phyloP scores from a whole-genome alignment of 1,284 basidiomycete genomes.

The Earliella scabrosa region DNA sequence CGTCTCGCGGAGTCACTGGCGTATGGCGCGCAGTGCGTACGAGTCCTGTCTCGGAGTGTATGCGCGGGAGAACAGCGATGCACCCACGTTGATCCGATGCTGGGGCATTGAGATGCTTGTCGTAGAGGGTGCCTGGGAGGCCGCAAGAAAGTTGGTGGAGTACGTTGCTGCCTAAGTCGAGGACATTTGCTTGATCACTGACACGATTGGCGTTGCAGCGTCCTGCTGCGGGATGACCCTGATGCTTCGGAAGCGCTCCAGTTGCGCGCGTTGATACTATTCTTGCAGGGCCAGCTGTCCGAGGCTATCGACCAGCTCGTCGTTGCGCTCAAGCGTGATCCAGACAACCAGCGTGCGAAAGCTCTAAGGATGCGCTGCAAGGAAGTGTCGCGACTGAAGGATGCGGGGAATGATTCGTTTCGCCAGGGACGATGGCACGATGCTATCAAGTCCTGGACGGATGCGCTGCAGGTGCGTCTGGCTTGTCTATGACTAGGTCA shows the following conservation, averaged over 20 bases:
- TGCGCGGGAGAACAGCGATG: conserved; percentile 12
- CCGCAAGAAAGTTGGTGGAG: conserved; percentile 12
- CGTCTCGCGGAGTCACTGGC: conserved; percentile 23
- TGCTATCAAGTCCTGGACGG: conserved; percentile 5
- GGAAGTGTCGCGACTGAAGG: neutral
- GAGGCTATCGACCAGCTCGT: conserved; percentile 8
- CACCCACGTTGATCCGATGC: conserved; percentile 19
- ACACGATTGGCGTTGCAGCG: neutral
- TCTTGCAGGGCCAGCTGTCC: conserved; percentile 15
- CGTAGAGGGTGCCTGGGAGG: conserved; percentile 19
- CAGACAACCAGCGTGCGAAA: conserved; percentile 16
- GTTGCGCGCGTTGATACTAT: conserved; percentile 12
- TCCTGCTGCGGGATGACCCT: conserved; percentile 1
- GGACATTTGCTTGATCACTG: neutral
- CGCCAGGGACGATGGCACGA: neutral
- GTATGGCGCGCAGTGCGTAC: conserved; percentile 20
- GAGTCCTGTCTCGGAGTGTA: conserved; percentile 14
- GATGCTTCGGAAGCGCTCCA: conserved; percentile 11
- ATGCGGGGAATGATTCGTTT: conserved; percentile 15
- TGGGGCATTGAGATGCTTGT: conserved; percentile 22
- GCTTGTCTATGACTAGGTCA: too few species aligned
- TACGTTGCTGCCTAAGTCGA: conserved; percentile 3
- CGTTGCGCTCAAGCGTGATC: conserved; percentile 17
- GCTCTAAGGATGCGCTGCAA: conserved; percentile 11
- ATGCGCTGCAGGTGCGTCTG: conserved; percentile 16